Conservation (phyloP, 2,329 filamentous ascomycete genomes). For the Colletotrichum graminicola region DNA sequence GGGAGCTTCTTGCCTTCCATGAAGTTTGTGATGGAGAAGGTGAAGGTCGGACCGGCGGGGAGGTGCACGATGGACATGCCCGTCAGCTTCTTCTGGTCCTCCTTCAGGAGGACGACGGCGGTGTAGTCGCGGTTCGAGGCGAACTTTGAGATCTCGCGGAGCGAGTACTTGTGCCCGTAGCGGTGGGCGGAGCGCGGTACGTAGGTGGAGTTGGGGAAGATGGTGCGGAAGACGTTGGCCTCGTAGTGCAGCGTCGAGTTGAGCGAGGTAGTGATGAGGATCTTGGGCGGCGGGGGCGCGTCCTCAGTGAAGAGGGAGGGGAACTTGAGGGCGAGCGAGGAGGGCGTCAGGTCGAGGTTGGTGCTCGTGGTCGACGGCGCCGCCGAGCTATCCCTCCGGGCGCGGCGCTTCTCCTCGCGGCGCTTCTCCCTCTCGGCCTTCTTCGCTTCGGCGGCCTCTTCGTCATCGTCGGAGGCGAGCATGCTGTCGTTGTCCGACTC, state of each 20-base stretch:
- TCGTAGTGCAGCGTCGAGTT: slow-evolving; percentile 90
- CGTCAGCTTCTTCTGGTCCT: slow-evolving; percentile 87
- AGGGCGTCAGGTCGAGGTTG: slow-evolving; percentile 73
- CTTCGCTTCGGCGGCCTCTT: slow-evolving; percentile 60
- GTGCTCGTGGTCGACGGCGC: slow-evolving; percentile 73
- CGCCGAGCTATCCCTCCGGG: slow-evolving; percentile 62
- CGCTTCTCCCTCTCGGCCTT: slow-evolving; percentile 54
- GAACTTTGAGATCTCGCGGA: slow-evolving; percentile 90
- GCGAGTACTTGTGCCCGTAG: slow-evolving; percentile 89
- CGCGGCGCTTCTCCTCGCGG: slow-evolving; percentile 47
- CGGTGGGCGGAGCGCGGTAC: slow-evolving; percentile 87
- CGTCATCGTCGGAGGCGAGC: slow-evolving; percentile 73
- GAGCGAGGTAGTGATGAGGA: slow-evolving; percentile 91
- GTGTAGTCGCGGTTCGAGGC: slow-evolving; percentile 87
- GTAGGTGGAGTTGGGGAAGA: slow-evolving; percentile 91
- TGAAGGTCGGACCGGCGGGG: slow-evolving; percentile 88
- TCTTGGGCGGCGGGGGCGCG: slow-evolving; percentile 77
- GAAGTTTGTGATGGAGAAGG: slow-evolving; percentile 93
- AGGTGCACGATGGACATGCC: slow-evolving; percentile 88
- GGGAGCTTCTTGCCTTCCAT: slow-evolving; percentile 88
- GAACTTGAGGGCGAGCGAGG: slow-evolving; percentile 71
- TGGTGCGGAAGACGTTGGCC: slow-evolving; percentile 79
- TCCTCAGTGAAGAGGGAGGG: slow-evolving; percentile 71
- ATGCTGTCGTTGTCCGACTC: slow-evolving; percentile 77
- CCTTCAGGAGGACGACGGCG: slow-evolving; percentile 84